phyloP scores from a whole-genome alignment of 2,329 filamentous ascomycete species.

The Basipetospora chlamydospora region DNA sequence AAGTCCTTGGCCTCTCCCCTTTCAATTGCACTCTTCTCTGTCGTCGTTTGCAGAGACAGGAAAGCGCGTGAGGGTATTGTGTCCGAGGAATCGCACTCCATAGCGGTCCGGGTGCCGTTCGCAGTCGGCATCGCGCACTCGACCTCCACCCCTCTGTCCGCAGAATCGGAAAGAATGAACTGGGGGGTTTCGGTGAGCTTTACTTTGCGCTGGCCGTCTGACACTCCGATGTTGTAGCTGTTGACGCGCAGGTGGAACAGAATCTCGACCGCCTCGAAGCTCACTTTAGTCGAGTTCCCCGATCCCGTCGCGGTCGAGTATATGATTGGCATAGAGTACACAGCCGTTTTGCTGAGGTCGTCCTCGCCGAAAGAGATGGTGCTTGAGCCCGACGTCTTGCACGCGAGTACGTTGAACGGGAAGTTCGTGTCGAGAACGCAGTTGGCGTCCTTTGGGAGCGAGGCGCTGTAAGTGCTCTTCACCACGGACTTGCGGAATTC shows the following conservation, averaged over 20 bases:
- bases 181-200: background rate
- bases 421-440: constrained; percentile 3
- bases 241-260: constrained; percentile 17
- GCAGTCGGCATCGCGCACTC: background rate
- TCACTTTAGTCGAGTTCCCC: background rate
- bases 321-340: constrained; percentile 15
- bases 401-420: constrained; percentile 6
- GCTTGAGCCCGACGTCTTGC: constrained; percentile 7
- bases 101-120: background rate
- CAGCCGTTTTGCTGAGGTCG: constrained; percentile 8
- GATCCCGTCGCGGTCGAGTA: constrained; percentile 12
- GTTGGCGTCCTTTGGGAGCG: constrained; percentile 8
- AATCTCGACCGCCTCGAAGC: constrained; percentile 14
- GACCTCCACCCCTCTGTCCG: background rate
- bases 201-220: background rate
- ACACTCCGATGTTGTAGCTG: constrained; percentile 10
- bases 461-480: constrained; percentile 4
- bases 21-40: background rate
- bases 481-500: background rate
- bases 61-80: constrained; percentile 4
- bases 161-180: background rate
- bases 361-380: constrained; percentile 12
- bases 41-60: too few species aligned
- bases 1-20: background rate
- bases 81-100: constrained; percentile 4